phyloP scores from a whole-genome alignment of 1,284 basidiomycete species.

The Fomitopsis pinicola region DNA sequence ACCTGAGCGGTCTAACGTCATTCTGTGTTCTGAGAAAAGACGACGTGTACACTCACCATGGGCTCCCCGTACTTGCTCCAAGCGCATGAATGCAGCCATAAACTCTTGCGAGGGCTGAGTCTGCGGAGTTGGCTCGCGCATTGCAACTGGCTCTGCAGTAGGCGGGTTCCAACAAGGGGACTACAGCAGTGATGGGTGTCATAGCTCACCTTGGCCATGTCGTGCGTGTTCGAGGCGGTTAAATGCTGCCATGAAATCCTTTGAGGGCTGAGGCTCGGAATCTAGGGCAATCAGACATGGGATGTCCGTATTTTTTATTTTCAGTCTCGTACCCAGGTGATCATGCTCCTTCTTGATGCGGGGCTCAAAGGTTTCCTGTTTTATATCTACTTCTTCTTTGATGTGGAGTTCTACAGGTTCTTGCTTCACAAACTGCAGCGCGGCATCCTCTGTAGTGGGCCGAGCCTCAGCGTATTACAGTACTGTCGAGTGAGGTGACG shows the following conservation, averaged over 20 bases:
- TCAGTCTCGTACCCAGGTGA: background rate
- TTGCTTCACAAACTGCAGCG: conserved; percentile 6
- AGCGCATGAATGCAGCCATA: background rate
- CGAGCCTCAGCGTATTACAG: background rate
- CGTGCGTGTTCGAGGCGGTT: background rate
- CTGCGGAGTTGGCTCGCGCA: background rate
- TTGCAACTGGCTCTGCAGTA: background rate
- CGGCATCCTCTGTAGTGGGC: conserved; percentile 6
- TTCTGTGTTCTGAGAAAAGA: too few relatives aligned
- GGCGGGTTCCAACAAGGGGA: background rate
- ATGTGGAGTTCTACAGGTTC: conserved; percentile 2
- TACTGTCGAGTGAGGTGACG: conserved; percentile 1
- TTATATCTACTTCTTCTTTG: conserved; percentile 1
- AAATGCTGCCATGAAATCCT: background rate
- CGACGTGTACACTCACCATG: background rate
- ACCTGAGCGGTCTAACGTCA: too few relatives aligned
- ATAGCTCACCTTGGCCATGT: background rate
- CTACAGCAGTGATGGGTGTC: background rate
- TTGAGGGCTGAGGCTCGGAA: background rate
- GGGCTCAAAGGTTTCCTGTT: background rate
- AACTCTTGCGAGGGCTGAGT: background rate
- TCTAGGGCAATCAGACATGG: background rate
- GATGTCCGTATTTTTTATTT: background rate
- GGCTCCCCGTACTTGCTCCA: background rate
- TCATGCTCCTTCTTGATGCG: background rate